Evolutionary conservation across 495 filamentous ascomycete species (phyloP).

Genomic region (Copromyces sp.): DNA sequence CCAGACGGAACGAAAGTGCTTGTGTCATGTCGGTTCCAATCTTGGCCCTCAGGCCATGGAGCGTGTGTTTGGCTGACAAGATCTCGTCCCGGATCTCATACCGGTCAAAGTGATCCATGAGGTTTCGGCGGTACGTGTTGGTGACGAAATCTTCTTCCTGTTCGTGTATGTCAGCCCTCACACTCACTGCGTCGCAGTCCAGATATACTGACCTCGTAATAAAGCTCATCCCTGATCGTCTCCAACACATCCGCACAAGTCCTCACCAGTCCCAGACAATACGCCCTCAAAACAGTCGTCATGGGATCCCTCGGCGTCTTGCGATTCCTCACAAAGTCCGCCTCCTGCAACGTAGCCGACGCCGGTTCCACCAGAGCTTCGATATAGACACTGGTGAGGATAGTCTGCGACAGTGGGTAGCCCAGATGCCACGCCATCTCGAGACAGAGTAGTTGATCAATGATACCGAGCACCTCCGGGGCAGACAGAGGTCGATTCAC

Average conservation of each 20-base stretch:
- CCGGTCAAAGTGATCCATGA: conserved; percentile 54
- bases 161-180: conserved; percentile 15
- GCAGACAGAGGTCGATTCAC: conserved; percentile 53
- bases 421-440: conserved; percentile 99
- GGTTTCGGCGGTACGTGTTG: conserved; percentile 70
- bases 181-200: background rate
- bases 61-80: conserved; percentile 44
- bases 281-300: conserved; percentile 65
- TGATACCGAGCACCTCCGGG: conserved; percentile 79
- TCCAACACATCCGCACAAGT: conserved; percentile 70
- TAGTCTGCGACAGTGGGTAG: conserved; percentile 83
- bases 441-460: conserved; percentile 84
- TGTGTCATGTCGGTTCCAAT: conserved; percentile 41
- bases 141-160: conserved; percentile 95
- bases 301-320: conserved; percentile 33
- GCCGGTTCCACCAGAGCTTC: conserved; percentile 68
- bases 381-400: conserved; percentile 91
- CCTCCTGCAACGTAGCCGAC: conserved; percentile 56
- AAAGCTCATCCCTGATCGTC: conserved; percentile 65
- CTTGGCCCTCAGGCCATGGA: conserved; percentile 35
- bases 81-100: conserved; percentile 50
- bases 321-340: conserved; percentile 46
- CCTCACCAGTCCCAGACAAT: conserved; percentile 78
- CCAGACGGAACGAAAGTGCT: conserved; percentile 53
- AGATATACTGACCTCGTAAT: conserved; percentile 59